Conservation (phyloP, 805 yeast genomes). For the Groenewaldozyma tartarivorans region DNA sequence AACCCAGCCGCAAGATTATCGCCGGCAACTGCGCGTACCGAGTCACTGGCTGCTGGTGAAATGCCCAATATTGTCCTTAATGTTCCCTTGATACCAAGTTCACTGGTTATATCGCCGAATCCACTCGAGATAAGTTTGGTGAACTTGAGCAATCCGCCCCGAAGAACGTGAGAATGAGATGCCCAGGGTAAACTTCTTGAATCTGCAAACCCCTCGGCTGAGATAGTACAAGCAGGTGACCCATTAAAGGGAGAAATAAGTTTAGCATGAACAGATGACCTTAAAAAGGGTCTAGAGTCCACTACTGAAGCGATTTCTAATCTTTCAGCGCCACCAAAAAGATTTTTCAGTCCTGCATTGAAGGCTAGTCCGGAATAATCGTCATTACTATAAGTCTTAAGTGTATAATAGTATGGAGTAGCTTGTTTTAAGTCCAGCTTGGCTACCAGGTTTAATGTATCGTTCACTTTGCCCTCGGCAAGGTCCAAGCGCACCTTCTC, state of each 20-base stretch:
- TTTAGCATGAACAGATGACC: slow-evolving; percentile 38
- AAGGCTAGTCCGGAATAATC: slow-evolving; percentile 11
- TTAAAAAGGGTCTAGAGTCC: slow-evolving; percentile 38
- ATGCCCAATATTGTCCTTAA: slow-evolving; percentile 48
- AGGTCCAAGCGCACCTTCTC: slow-evolving; percentile 8
- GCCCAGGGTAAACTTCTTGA: slow-evolving; percentile 41
- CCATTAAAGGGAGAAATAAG: slow-evolving; percentile 39
- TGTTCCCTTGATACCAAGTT: slow-evolving; percentile 48
- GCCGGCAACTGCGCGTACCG: slow-evolving; percentile 53
- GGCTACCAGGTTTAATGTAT: slow-evolving; percentile 9
- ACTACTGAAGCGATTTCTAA: slow-evolving; percentile 37
- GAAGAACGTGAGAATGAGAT: slow-evolving; percentile 42
- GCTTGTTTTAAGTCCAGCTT: slow-evolving; percentile 8
- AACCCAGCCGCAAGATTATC: slow-evolving; percentile 50
- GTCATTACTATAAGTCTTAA: slow-evolving; percentile 8
- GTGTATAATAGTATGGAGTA: slow-evolving; percentile 3
- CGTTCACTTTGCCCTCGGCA: slow-evolving; percentile 2
- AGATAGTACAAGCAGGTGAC: slow-evolving; percentile 45
- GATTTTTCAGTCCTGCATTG: slow-evolving; percentile 46
- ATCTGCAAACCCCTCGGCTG: slow-evolving; percentile 37
- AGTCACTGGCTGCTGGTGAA: slow-evolving; percentile 43
- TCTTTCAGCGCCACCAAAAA: slow-evolving; percentile 53
- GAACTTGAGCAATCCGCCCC: no score
- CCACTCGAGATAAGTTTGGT: slow-evolving; percentile 30
- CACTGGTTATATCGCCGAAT: slow-evolving; percentile 28